Base-by-base conservation (phyloP, 345 rosid genomes). In the Acer saccharum region DNA sequence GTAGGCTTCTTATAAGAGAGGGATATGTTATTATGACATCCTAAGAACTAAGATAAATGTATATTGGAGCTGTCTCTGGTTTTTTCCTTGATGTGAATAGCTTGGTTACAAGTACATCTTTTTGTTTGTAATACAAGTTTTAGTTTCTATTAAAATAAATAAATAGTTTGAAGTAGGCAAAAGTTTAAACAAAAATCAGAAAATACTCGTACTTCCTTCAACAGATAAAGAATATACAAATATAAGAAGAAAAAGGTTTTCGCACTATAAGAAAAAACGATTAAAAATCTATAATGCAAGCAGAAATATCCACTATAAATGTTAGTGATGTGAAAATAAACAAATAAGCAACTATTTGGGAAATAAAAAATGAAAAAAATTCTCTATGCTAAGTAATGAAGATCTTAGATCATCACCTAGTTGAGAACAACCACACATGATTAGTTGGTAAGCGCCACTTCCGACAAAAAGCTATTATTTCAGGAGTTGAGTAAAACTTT, bases 401-500 rank as follows among this genome's bases (percentile, higher is more conserved):
- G 23, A 73, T 73, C 72, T 62, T 8, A 63, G 32, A 79, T 69
- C 69, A 77, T 81, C 81, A 95, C 99, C 99, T 92, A 77, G 98
- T 84, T 74, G 98, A 95, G 86, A 92, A 90, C 81, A 95, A 84
- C 97, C 99, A 95, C 52, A 95, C 81, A 73, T 95, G 95, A 88
- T 95, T 95, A 39, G 94, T 93, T 23, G 99, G 93, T 74, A 95
- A 88, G 61, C 93, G 93, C 98, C 98, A 96, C 78, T 85, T 90
- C 78, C 92, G 85, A 84, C 98, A 96, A 81, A 96, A 94, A 62
- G 92, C 90, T 85, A 91, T 87, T 60, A 96, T 74, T 83, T 96
- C 93, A 50, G 98, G 91, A 78, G 99, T 94, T 68, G 99, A 89
- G 78, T 92, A 96, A 89, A 96, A 96, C 79, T 88, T 92, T 43